A percentile compares a stretch with the other conserved stretches of the same genome.
Conservation (phyloP, 495 filamentous ascomycete genomes). For the Xylaria acuta region DNA sequence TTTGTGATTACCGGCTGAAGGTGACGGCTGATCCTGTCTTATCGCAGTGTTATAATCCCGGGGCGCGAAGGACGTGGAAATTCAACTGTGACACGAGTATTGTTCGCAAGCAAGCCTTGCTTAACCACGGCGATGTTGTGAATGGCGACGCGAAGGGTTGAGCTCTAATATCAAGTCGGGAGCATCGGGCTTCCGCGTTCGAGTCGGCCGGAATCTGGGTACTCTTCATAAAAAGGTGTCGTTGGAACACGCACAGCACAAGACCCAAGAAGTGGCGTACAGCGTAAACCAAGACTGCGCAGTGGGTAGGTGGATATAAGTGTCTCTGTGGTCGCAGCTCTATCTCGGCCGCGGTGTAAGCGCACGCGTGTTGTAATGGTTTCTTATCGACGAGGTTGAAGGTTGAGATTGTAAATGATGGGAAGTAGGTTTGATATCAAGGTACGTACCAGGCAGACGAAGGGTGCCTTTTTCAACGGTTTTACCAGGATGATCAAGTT, state of each 20-base stretch:
- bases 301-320: neutral
- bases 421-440: slow-evolving; percentile 25
- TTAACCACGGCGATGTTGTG: neutral
- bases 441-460: slow-evolving; percentile 24
- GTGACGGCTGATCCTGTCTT: neutral
- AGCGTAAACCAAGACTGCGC: neutral
- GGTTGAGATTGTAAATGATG: slow-evolving; percentile 16
- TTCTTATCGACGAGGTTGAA: slow-evolving; percentile 16
- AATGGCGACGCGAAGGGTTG: neutral
- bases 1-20: neutral
- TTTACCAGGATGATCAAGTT: slow-evolving; percentile 27
- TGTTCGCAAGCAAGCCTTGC: neutral
- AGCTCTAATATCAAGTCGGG: neutral
- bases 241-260: neutral
- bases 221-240: neutral
- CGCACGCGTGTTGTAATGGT: slow-evolving; percentile 1
- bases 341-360: neutral
- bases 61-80: neutral
- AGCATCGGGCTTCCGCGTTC: neutral
- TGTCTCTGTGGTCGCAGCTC: slow-evolving; percentile 2
- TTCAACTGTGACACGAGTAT: neutral
- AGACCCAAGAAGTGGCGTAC: slow-evolving; percentile 2
- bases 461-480: slow-evolving; percentile 29
- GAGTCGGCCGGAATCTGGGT: neutral
- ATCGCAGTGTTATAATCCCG: neutral